Evolutionary conservation across 2,329 filamentous ascomycete genomes (phyloP), one percentile per base, ranked within the genome.

Genomic region (Penicillium sp.): DNA sequence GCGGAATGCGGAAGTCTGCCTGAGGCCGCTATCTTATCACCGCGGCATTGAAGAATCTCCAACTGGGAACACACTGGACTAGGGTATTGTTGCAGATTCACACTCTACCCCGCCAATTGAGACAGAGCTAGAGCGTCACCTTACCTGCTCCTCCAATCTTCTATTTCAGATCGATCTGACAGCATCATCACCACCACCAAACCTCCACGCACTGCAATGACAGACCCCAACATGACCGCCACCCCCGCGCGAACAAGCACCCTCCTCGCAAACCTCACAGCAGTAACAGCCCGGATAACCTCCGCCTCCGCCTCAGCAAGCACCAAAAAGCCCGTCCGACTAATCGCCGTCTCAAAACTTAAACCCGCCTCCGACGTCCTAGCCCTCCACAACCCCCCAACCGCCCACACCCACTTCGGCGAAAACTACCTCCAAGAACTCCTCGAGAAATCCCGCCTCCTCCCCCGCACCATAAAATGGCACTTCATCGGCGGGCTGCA

Each of bases 341-440:
- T 99, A 34, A 92, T 99, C 37, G 93, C 94, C 24, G 94, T 99
- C 46, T 97, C 92, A 36, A 99, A 99, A 76, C 82, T 97, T 62
- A 97, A 99, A 77, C 93, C 94, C 13, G 91, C 87, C 55, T 90
- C 90, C 67, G 94, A 99, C 73, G 89, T 99, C 66, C 81, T 96
- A 51, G 88, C 92, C 26, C 84, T 99, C 1, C 88, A 95, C 76
- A 80, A 83, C 65, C 74, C 80, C 0, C 79, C 82, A 1, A 72
- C 77, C 26, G 73, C 77, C 1, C 90, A 92, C 51, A 64, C 80
- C 16, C 91, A 99, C 76, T 97, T 97, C 73, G 94, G 94, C 66
- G 94, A 99, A 77, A 99, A 99, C 79, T 99, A 99, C 77, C 83
- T 89, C 3, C 90, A 93, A 75, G 94, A 99, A 75, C 83, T 99